Evolutionary conservation across 1,284 basidiomycete genomes (phyloP), one percentile per base, ranked within the genome.

Genomic region (Schizophyllum commune): DNA sequence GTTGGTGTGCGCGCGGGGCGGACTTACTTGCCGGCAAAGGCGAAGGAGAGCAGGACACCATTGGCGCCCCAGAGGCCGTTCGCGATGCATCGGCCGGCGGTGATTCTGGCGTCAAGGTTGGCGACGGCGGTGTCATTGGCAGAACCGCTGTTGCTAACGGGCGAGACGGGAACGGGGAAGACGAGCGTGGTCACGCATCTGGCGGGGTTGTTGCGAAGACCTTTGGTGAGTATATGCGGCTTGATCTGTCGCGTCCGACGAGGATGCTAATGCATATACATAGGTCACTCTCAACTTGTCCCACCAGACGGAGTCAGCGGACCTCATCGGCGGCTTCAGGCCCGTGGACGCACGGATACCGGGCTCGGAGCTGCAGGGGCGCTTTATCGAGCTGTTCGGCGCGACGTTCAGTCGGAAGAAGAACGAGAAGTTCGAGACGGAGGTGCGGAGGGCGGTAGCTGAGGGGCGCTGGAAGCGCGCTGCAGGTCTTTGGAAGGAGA

Each of bases 131-230:
- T 96, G 34, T 79, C 87, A 0, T 77, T 91, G 47, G 75, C 77
- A 15, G 97, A 99, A 71, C 95, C 97, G 0, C 79, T 96, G 1
- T 82, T 99, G 1, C 83, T 99, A 20, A 96, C 96, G 0, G 97
- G 97, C 60, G 97, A 99, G 78, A 99, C 97, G 0, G 97, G 97
- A 53, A 99, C 97, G 0, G 97, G 97, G 47, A 99, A 99, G 76
- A 99, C 97, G 1, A 97, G 95, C 55, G 83, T 89, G 2, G 85
- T 99, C 19, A 93, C 95, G 21, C 88, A 97, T 67, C 82, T 99
- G 21, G 92, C 97, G 19, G 81, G 86, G 4, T 75, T 92, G n/a
- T 81, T 97, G 32, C 83, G 83, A 17, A 85, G 86, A 47, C 86
- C 89, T 0, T 81, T 99, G 53, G 83, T 47, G 39, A 47, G 53